Base-by-base conservation (phyloP, 305 asterid genomes). In the Fraxinus xanthoxyloides region DNA sequence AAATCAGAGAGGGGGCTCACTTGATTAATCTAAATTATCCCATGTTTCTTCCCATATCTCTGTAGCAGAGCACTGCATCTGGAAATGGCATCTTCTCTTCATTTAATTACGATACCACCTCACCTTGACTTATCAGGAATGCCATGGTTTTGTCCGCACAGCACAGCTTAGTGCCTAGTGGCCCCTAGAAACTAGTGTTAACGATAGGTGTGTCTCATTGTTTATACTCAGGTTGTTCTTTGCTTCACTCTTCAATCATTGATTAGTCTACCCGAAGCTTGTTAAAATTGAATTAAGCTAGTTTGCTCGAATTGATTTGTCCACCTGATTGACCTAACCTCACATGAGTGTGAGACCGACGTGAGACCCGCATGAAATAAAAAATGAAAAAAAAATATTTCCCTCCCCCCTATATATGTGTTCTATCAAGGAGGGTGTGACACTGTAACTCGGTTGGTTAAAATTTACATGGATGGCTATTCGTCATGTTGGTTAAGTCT, bases 131-230 rank as follows among this genome's bases (percentile, higher is more conserved):
- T 56, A 51, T 34, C 79, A 65, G 75, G 83, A 87, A 85, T 74
- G 82, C 86, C 86, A 72, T 81, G 85, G 83, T 84, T 82, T 86
- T 86, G 86, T 81, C 86, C 46, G 86, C n/a, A 84, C 81, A 69
- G 86, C n/a, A 84, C 81, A 36, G 70, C 19, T 79, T 21, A 19
- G 75, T 48, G 30, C 70, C 31, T 8, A 61, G 13, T 24, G 15
- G 13, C 28, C 69, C 70, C 30, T 21, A 23, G 4, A 21, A 61
- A 59, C 69, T 80, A 46, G 56, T 13, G 73, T 81, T 54, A 83
- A 77, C 36, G 34, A 46, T 80, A 72, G 30, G 40, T 31, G 83
- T 82, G 86, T 61, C 80, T 30, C 85, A 78, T 61, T 63, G 79
- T 82, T 56, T 56, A 56, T 56, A 82, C 63, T 77, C 89, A 86